Conservation (phyloP, 768 basidiomycete species). For the Termitomyces sp. region DNA sequence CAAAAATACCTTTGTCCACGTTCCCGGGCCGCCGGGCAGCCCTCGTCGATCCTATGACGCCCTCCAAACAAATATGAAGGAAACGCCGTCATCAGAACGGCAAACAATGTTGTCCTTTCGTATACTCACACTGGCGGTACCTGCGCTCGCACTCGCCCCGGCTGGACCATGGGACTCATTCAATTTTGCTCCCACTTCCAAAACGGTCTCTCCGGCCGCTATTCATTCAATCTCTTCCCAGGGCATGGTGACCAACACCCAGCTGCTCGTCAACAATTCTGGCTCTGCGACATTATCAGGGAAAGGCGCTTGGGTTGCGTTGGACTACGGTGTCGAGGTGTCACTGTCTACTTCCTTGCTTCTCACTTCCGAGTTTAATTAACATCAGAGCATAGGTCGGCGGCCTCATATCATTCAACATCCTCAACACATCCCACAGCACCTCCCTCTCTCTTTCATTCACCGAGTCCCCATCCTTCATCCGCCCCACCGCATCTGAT, state of each 20-base stretch:
- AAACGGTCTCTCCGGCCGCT: constrained; percentile 40
- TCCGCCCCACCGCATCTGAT: constrained; percentile 49
- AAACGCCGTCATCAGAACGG: neutral
- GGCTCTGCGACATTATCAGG: constrained; percentile 37
- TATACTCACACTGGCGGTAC: neutral
- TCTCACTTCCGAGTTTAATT: neutral
- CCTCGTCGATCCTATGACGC: constrained; percentile 6
- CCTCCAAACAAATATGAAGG: neutral
- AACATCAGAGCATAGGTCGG: constrained; percentile 36
- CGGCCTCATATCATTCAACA: constrained; percentile 47
- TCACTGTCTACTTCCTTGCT: neutral
- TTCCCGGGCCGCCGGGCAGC: constrained; percentile 7
- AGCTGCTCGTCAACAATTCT: constrained; percentile 29
- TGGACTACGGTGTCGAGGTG: constrained; percentile 58
- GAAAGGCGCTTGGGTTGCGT: constrained; percentile 43
- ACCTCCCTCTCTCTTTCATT: constrained; percentile 50
- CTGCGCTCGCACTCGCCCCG: constrained; percentile 30
- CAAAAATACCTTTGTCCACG: neutral
- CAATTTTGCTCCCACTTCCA: constrained; percentile 46
- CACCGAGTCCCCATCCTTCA: constrained; percentile 56
- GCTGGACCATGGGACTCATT: constrained; percentile 51
- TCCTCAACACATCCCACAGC: constrained; percentile 28
- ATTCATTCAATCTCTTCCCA: constrained; percentile 28
- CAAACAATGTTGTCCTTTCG: neutral
- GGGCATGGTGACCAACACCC: constrained; percentile 32